Evolutionary conservation across 1,139 yeast genomes (phyloP), one percentile per base, ranked within the genome.

Genomic region (Chernovozyma aurita): DNA sequence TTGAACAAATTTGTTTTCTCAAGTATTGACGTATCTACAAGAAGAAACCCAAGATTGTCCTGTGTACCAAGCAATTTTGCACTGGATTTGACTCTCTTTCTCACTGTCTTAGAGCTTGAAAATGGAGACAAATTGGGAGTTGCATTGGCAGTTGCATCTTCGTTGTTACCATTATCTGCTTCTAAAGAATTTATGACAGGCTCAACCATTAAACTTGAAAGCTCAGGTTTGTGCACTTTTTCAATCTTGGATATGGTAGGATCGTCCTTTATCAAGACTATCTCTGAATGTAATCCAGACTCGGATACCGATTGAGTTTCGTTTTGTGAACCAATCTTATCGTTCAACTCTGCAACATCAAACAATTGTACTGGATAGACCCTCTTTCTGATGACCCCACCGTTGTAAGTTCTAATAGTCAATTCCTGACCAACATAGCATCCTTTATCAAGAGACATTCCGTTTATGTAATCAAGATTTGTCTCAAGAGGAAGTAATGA

Each of bases 361-460:
- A 58, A 71, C 41, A 87, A 64, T 41, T 71, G 76, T 1, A 85
- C 78, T 0, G 97, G 96, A 31, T 85, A 76, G 2, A 88, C 65
- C 37, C 98, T 67, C 53, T 90, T 88, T 18, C 95, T 70, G 12
- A 90, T 77, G 2, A 81, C 76, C 2, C 97, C 96, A 31, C 84
- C 80, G 42, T 86, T 87, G 53, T 73, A 81, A 0, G 97, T 85
- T 49, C 98, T 73, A 16, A 90, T 87, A 0, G 97, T 90, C 37
- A 92, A 67, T 55, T 92, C 99, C 57, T 92, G 98, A 0, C 99
- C 99, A 16, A 87, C 82, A 50, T 92, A 92, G 56, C 99, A 92
- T 3, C 99, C 99, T 56, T 92, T 92, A 47, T 88, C 78, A 36
- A 83, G 75, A 37, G 92, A 86, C 14, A 90, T 73, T 1, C 96